Evolutionary conservation across 179 eudicot species (phyloP).

Genomic region (Nepenthes alata): DNA sequence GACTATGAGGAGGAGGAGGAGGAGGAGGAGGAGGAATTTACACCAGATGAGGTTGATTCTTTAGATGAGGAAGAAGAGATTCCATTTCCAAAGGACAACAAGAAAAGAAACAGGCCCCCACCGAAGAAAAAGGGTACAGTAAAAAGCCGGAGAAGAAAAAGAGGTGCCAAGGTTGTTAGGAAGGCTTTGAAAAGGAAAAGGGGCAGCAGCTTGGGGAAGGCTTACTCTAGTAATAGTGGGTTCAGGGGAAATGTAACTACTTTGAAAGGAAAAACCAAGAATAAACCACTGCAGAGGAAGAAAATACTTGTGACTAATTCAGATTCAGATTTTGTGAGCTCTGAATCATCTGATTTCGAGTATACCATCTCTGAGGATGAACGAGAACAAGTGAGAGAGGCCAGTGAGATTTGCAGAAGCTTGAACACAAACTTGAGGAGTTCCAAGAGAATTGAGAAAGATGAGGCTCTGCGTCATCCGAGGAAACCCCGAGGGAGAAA

Average conservation of each 20-base stretch:
- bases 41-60: slow-evolving; percentile 50
- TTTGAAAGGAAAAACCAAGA: slow-evolving; percentile 23
- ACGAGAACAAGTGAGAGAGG: slow-evolving; percentile 76
- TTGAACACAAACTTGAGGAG: slow-evolving; percentile 34
- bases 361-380: slow-evolving; percentile 91
- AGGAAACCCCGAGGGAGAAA: slow-evolving; percentile 43
- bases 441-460: slow-evolving; percentile 30
- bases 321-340: slow-evolving; percentile 54
- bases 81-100: slow-evolving; percentile 17
- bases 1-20: slow-evolving; percentile 6
- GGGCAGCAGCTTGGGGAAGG: slow-evolving; percentile 19
- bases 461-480: slow-evolving; percentile 19
- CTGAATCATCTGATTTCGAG: slow-evolving; percentile 58
- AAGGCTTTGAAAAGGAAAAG: slow-evolving; percentile 22
- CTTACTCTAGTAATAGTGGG: slow-evolving; percentile 19
- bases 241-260: slow-evolving; percentile 12
- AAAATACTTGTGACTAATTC: slow-evolving; percentile 31
- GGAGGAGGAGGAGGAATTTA: slow-evolving; percentile 58
- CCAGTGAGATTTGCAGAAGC: slow-evolving; percentile 40
- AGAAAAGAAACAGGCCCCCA: slow-evolving; percentile 23
- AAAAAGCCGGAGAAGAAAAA: slow-evolving; percentile 22
- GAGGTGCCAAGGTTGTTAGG: slow-evolving; percentile 20
- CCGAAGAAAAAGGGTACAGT: slow-evolving; percentile 20
- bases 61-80: slow-evolving; percentile 53
- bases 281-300: slow-evolving; percentile 26